Percentiles rank a stretch among this genome's conserved stretches.
phyloP scores from a whole-genome alignment of 768 basidiomycete species.

The Hericium alpestre region DNA sequence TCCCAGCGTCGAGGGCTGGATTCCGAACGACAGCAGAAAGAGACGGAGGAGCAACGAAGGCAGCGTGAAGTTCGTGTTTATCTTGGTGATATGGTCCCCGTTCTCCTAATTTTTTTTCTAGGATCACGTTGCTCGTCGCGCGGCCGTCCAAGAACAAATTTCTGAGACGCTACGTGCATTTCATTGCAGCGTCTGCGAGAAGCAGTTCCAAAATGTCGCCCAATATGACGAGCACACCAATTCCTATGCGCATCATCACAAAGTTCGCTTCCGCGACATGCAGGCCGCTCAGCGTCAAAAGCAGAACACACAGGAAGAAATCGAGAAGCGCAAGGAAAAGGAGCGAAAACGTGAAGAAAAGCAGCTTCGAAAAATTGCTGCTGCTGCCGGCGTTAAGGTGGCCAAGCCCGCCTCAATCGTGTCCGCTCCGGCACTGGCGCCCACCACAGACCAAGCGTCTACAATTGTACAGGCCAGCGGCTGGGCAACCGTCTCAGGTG shows the following conservation, averaged over 20 bases:
- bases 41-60: slow-evolving; percentile 67
- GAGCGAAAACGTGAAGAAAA: slow-evolving; percentile 80
- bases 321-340: slow-evolving; percentile 73
- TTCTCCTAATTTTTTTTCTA: slow-evolving; percentile 17
- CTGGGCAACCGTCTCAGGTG: background rate
- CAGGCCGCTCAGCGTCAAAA: slow-evolving; percentile 52
- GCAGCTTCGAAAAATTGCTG: slow-evolving; percentile 74
- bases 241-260: slow-evolving; percentile 82
- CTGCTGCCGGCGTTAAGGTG: slow-evolving; percentile 70
- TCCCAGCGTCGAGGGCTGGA: slow-evolving; percentile 72
- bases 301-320: slow-evolving; percentile 52
- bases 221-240: slow-evolving; percentile 88
- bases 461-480: slow-evolving; percentile 24
- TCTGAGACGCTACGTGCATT: slow-evolving; percentile 59
- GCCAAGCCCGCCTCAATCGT: slow-evolving; percentile 18
- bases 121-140: slow-evolving; percentile 55
- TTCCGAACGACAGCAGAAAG: slow-evolving; percentile 71
- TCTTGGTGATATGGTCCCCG: background rate
- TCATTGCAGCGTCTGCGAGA: slow-evolving; percentile 76
- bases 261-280: slow-evolving; percentile 74
- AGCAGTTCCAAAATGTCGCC: slow-evolving; percentile 77
- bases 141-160: slow-evolving; percentile 59
- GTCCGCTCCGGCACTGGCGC: slow-evolving; percentile 12
- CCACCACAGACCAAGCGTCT: slow-evolving; percentile 12
- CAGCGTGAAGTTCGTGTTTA: slow-evolving; percentile 49